These are phyloP conservation scores for Arabis hirsuta DNA, from an alignment of 345 rosid genomes.

Conservation along the genomic window DNA sequence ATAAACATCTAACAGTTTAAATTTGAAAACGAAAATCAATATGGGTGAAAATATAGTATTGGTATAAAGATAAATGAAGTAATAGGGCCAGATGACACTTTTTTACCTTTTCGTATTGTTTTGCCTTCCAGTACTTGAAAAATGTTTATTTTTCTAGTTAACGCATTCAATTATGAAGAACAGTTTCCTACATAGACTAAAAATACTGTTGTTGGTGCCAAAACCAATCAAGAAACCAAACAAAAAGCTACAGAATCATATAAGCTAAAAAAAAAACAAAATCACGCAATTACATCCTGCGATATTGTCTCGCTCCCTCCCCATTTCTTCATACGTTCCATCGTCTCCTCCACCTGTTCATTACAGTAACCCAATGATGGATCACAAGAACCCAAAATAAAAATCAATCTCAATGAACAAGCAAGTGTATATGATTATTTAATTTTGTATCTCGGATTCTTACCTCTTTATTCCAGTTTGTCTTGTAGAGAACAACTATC, in stretches of 20 bases:
- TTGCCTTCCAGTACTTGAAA: no score
- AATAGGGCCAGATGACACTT: no score
- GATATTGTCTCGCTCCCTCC: constrained; percentile 55
- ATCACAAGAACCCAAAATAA: background rate
- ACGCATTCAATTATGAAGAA: constrained; percentile 46
- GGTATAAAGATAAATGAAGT: no score
- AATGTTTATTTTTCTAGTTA: no score
- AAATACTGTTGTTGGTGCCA: background rate
- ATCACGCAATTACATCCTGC: constrained; percentile 31
- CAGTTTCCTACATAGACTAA: constrained; percentile 10
- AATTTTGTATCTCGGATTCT: constrained; percentile 6
- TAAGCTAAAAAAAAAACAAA: background rate
- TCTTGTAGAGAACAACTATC: constrained; percentile 57
- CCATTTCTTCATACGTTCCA: constrained; percentile 69
- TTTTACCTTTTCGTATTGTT: no score
- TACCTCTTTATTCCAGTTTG: constrained; percentile 89
- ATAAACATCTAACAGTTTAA: no score
- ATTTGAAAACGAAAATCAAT: no score
- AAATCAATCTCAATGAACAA: background rate
- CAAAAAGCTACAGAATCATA: constrained; percentile 12
- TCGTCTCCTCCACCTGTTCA: constrained; percentile 61
- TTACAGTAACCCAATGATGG: background rate
- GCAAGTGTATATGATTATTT: background rate
- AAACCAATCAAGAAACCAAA: constrained; percentile 9
- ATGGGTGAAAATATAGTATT: no score